Conservation (phyloP, 108 stramenopile species). For the Nitzschia sp. region DNA sequence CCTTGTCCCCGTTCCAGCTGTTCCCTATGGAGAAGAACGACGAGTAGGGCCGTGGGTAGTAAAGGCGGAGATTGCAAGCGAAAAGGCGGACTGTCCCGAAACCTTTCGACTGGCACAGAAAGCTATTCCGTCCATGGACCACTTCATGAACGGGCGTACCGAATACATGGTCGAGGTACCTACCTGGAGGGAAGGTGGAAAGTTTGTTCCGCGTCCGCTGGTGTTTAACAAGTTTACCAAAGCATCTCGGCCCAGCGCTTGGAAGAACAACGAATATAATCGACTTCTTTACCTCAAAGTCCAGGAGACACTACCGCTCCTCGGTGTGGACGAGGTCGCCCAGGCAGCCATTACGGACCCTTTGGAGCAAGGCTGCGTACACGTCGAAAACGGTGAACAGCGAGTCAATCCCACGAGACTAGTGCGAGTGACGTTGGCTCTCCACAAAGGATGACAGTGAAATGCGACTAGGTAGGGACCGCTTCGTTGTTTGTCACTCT, state of each 20-base stretch:
- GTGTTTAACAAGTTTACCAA: slow-evolving; percentile 60
- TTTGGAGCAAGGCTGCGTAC: not conserved
- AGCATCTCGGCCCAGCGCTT: slow-evolving; percentile 65
- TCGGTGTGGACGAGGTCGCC: slow-evolving; percentile 37
- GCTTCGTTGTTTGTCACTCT: too few relatives aligned
- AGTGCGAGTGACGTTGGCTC: not conserved
- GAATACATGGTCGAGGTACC: slow-evolving; percentile 66
- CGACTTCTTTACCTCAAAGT: slow-evolving; percentile 48
- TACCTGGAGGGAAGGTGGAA: slow-evolving; percentile 6
- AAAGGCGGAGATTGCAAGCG: slow-evolving; percentile 34
- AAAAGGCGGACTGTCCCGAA: slow-evolving; percentile 11
- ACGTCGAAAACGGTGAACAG: slow-evolving; percentile 1
- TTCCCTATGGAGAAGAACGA: slow-evolving; percentile 42
- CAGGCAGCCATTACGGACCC: not conserved
- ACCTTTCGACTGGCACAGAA: slow-evolving; percentile 45
- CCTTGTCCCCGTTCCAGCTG: slow-evolving; percentile 2
- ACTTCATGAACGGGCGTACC: slow-evolving; percentile 71
- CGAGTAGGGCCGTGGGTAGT: slow-evolving; percentile 78
- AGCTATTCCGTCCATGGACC: slow-evolving; percentile 60
- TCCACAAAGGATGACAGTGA: too few relatives aligned
- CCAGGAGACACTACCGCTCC: slow-evolving; percentile 70
- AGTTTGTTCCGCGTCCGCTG: slow-evolving; percentile 44
- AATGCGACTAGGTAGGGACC: too few relatives aligned
- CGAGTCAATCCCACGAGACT: not conserved
- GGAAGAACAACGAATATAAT: slow-evolving; percentile 67